These are phyloP conservation scores for Chlamydomonas incerta DNA, from an alignment of 139 green algal genomes.

Conservation along the genomic window DNA sequence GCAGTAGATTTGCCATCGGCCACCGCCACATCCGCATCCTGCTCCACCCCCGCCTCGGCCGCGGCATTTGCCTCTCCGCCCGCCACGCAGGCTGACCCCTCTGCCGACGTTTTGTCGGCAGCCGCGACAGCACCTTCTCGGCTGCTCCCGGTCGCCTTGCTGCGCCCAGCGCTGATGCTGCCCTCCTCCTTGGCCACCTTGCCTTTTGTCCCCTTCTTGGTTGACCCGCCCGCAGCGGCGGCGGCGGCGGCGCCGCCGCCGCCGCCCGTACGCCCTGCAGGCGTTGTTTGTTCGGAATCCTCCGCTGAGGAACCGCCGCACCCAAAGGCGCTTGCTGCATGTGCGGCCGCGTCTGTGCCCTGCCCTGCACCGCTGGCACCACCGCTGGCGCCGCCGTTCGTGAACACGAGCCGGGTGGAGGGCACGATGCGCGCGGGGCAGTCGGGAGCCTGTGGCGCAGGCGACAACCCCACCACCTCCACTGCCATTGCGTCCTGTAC, in stretches of 20 bases:
- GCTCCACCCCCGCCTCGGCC: neutral
- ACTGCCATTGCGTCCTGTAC: neutral
- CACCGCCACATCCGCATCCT: neutral
- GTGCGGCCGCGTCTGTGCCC: neutral
- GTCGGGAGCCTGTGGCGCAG: neutral
- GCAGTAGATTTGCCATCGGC: too few relatives aligned
- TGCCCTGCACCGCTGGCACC: neutral
- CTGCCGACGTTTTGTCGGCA: too few relatives aligned
- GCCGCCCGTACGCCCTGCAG: neutral
- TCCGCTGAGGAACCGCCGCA: too few relatives aligned
- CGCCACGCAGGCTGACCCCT: too few relatives aligned
- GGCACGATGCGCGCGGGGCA: slow-evolving; percentile 23
- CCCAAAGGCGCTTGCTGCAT: too few relatives aligned
- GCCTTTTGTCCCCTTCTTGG: too few relatives aligned
- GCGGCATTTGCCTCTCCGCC: neutral
- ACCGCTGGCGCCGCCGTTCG: neutral
- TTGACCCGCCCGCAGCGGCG: neutral
- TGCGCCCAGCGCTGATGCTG: neutral
- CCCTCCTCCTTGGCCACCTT: neutral
- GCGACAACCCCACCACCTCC: neutral
- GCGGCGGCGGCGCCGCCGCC: neutral
- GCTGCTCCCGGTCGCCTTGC: neutral
- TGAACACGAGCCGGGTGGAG: neutral
- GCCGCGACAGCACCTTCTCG: too few relatives aligned
- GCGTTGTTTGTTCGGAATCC: too few relatives aligned